Evolutionary conservation across 345 rosid genomes (phyloP), one percentile per base, ranked within the genome.

Genomic region (Gynandropsis gynandra): DNA sequence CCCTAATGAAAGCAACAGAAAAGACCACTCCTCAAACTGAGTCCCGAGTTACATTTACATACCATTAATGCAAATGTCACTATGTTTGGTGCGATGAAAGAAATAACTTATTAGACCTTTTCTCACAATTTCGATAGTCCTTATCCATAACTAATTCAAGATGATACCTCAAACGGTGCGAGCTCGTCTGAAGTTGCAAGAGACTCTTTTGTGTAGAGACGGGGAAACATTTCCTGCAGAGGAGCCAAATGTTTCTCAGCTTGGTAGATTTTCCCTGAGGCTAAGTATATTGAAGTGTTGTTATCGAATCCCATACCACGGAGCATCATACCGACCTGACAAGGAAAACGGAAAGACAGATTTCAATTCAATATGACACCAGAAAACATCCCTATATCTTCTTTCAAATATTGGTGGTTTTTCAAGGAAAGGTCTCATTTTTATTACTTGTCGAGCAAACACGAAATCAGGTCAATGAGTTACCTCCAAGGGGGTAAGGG

Each of bases 251-350:
- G 69, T 47, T 63, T 76, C 54, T 82, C 84, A 29, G 82, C 80
- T 37, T 67, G 74, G 73, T 87, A 84, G 54, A 92, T 71, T 63
- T 62, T 64, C 35, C 98, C 98, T 0, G 95, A 84, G 55, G 98
- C 98, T 61, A 87, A 64, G 72, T 77, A 87, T 66, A 87, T 80
- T 10, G 95, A 74, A 27, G 89, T 92, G 47, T 62, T 77, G 65
- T 81, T 87, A 70, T 73, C 88, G 54, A 92, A 92, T 71, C 98
- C 98, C 96, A 92, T 92, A 63, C 95, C 96, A 38, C 86, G 83
- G 31, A 92, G 81, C 85, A 92, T 77, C 87, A 92, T 70, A 58
- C 96, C 96, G 6, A 92, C 96, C 98, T 90, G 48, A 68, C 73
- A 81, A 66, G 58, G 52, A 59, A 42, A 40, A 47, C 58, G 39